phyloP scores from a whole-genome alignment of 1,284 basidiomycete species.

The Tranzscheliella williamsii region DNA sequence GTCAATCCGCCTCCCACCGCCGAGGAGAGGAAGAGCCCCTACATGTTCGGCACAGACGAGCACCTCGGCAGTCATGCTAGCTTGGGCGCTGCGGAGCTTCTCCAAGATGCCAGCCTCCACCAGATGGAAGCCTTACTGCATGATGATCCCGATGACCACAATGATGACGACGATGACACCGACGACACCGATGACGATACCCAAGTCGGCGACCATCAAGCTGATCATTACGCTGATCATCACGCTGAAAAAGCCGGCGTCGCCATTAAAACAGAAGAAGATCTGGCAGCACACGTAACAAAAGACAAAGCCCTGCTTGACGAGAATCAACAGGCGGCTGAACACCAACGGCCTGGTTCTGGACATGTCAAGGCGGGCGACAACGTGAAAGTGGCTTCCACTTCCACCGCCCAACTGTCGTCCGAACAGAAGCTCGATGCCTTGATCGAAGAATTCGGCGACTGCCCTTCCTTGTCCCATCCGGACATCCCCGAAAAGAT shows the following conservation, averaged over 20 bases:
- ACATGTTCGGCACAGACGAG: constrained; percentile 26
- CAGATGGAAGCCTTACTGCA: constrained; percentile 19
- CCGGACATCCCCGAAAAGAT: constrained; percentile 38
- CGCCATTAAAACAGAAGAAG: neutral
- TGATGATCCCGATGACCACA: constrained; percentile 16
- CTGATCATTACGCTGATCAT: neutral
- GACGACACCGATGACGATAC: constrained; percentile 1
- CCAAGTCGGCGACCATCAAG: constrained; percentile 4
- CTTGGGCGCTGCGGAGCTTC: constrained; percentile 17
- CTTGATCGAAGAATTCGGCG: constrained; percentile 48
- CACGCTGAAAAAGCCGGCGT: neutral
- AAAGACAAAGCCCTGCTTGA: neutral
- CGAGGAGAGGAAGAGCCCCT: constrained; percentile 17
- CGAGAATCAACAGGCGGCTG: constrained; percentile 1
- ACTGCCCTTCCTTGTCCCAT: constrained; percentile 13
- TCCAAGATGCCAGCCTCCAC: constrained; percentile 31
- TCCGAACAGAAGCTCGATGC: constrained; percentile 38
- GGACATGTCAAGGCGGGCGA: constrained; percentile 11
- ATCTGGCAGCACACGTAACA: neutral
- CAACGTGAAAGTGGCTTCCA: constrained; percentile 5
- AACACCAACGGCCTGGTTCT: constrained; percentile 1
- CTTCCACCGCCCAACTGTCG: constrained; percentile 10
- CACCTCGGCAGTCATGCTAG: constrained; percentile 12
- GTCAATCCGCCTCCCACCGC: constrained; percentile 25
- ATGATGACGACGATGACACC: constrained; percentile 9